Conservation (phyloP, 768 basidiomycete species). For the Suillus luteus region DNA sequence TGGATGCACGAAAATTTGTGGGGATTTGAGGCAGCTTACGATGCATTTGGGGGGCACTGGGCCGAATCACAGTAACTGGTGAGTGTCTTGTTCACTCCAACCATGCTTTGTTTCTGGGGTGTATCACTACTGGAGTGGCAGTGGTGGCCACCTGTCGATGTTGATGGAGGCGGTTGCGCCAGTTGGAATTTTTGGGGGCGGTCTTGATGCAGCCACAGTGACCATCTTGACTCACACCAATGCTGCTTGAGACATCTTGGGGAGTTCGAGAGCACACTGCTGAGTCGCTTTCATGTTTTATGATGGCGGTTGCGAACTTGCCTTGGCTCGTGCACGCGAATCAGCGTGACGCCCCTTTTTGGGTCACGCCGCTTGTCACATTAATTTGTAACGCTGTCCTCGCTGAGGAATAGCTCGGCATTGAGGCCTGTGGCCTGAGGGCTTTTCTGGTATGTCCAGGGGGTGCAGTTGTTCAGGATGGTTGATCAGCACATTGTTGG, state of each 20-base stretch:
- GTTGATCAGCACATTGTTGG: conserved; percentile 1
- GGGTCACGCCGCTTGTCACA: conserved; percentile 27
- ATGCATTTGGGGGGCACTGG: background rate
- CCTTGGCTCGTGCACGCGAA: conserved; percentile 20
- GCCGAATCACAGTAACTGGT: conserved; percentile 23
- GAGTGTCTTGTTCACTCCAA: conserved; percentile 37
- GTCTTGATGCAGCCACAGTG: conserved; percentile 17
- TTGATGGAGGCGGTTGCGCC: conserved; percentile 9
- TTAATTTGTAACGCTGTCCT: conserved; percentile 13
- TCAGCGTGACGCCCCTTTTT: conserved; percentile 32
- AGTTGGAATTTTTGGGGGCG: conserved; percentile 12
- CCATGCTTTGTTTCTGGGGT: conserved; percentile 25
- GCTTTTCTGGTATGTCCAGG: background rate
- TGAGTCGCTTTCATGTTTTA: conserved; percentile 14
- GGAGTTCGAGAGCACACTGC: conserved; percentile 14
- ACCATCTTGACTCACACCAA: conserved; percentile 32
- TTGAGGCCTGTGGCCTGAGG: background rate
- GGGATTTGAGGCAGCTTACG: conserved; percentile 5
- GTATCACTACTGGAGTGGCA: conserved; percentile 16
- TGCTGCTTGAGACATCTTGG: conserved; percentile 19
- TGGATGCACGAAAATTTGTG: conserved; percentile 8
- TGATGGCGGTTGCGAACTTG: conserved; percentile 26
- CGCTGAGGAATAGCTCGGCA: background rate
- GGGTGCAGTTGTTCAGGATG: conserved; percentile 1
- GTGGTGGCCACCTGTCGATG: conserved; percentile 9